Evolutionary conservation across 768 basidiomycete genomes (phyloP).

Genomic region (Pulveroboletus frians): DNA sequence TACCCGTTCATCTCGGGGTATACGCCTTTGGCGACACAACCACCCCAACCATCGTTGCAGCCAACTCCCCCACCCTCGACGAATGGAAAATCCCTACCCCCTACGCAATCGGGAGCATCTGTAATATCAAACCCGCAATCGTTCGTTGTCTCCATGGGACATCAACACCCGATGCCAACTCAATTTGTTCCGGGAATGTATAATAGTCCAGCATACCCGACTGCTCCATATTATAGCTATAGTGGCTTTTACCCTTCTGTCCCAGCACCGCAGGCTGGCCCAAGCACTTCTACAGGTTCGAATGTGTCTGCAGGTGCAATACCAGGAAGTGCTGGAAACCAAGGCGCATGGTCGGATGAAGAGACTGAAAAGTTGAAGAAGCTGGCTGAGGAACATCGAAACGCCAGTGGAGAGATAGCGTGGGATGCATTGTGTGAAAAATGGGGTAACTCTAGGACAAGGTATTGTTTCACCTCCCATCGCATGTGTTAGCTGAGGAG

Average conservation of each 20-base stretch:
- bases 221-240: slow-evolving; percentile 61
- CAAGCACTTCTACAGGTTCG: slow-evolving; percentile 24
- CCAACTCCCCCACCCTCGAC: slow-evolving; percentile 36
- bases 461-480: slow-evolving; percentile 37
- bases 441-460: slow-evolving; percentile 70
- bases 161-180: slow-evolving; percentile 44
- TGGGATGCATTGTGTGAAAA: slow-evolving; percentile 76
- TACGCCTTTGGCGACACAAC: slow-evolving; percentile 18
- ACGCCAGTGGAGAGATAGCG: slow-evolving; percentile 47
- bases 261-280: slow-evolving; percentile 20
- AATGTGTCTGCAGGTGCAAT: slow-evolving; percentile 15
- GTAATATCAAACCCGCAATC: slow-evolving; percentile 69
- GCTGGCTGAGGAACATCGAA: slow-evolving; percentile 63
- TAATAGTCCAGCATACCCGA: slow-evolving; percentile 44
- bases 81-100: slow-evolving; percentile 30
- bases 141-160: slow-evolving; percentile 66
- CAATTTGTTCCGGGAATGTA: slow-evolving; percentile 38
- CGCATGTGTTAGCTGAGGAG: slow-evolving; percentile 4
- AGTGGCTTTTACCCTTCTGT: slow-evolving; percentile 31
- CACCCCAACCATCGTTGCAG: slow-evolving; percentile 30
- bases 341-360: slow-evolving; percentile 75
- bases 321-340: slow-evolving; percentile 41
- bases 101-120: slow-evolving; percentile 33
- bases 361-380: slow-evolving; percentile 66
- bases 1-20: slow-evolving; percentile 45